These are phyloP conservation scores for Fusarium concolor DNA, from an alignment of 2,329 filamentous ascomycete species.

Conservation along the genomic window DNA sequence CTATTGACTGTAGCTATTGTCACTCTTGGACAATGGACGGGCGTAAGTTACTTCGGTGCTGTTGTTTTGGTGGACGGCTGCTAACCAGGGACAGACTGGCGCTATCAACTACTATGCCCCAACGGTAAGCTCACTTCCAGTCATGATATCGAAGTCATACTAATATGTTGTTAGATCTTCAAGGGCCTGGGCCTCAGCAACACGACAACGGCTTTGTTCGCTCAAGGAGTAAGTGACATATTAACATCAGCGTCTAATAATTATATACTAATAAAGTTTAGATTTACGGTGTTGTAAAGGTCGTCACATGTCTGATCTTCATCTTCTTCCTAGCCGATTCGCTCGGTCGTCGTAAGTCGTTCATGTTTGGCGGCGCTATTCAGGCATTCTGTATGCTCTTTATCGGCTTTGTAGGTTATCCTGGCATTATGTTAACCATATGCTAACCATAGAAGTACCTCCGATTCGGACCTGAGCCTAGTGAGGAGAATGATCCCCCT, in stretches of 20 bases:
- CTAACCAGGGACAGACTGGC: constrained; percentile 32
- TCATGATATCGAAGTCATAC: background rate
- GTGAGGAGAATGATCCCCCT: constrained; percentile 53
- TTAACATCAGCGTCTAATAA: accelerated
- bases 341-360: constrained; percentile 65
- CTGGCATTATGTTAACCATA: background rate
- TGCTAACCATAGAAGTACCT: constrained; percentile 56
- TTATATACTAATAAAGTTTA: background rate
- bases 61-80: background rate
- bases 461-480: constrained; percentile 55
- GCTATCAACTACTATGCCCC: constrained; percentile 70
- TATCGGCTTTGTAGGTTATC: constrained; percentile 59
- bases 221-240: constrained; percentile 64
- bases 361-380: constrained; percentile 44
- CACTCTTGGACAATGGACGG: constrained; percentile 44
- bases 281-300: constrained; percentile 73
- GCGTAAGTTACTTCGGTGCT: constrained; percentile 29
- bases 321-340: constrained; percentile 73
- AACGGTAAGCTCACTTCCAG: constrained; percentile 32
- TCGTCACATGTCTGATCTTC: constrained; percentile 69
- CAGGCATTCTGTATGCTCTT: constrained; percentile 64
- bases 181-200: constrained; percentile 64
- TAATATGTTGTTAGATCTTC: constrained; percentile 60
- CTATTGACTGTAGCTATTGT: constrained; percentile 44
- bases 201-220: constrained; percentile 69